A percentile compares a stretch with the other conserved stretches of the same genome.
These are phyloP conservation scores for Actinomortierella ambigua DNA, from an alignment of 371 early-diverging fungal species.

Conservation along the genomic window DNA sequence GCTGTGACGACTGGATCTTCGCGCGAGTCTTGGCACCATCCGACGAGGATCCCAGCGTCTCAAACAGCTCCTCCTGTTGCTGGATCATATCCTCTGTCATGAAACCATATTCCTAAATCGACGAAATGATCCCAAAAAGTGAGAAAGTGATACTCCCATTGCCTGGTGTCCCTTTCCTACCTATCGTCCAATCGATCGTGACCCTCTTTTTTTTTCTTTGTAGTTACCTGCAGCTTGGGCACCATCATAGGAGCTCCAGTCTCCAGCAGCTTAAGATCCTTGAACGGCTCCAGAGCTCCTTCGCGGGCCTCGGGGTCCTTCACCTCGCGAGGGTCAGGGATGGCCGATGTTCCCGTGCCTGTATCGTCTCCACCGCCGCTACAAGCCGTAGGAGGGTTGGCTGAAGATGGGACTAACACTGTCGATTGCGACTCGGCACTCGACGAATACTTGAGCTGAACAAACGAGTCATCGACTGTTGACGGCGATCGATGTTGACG, in stretches of 20 bases:
- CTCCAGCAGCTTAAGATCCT: conserved; percentile 52
- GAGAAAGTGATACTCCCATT: not conserved
- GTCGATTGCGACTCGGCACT: conserved; percentile 46
- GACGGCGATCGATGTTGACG: conserved; percentile 6
- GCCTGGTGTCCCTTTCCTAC: not conserved
- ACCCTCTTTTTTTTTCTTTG: not conserved
- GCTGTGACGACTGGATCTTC: conserved; percentile 77
- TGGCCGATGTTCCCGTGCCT: conserved; percentile 9
- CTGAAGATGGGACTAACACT: conserved; percentile 28
- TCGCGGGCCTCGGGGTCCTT: conserved; percentile 44
- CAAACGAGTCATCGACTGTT: conserved; percentile 51
- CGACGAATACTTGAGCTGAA: conserved; percentile 53
- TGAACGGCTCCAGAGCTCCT: conserved; percentile 42
- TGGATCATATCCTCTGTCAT: conserved; percentile 92
- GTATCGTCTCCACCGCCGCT: conserved; percentile 22
- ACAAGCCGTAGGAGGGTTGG: conserved; percentile 24
- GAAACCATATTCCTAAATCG: conserved; percentile 73
- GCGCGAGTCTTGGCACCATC: conserved; percentile 79
- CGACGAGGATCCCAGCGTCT: conserved; percentile 74
- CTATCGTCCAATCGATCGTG: too few relatives aligned
- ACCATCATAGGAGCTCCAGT: conserved; percentile 69
- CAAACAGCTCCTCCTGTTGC: conserved; percentile 78
- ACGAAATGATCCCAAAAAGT: not conserved
- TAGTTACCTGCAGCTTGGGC: conserved; percentile 69
- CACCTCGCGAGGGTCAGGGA: conserved; percentile 35